A percentile compares a stretch with the other conserved stretches of the same genome.
These are phyloP conservation scores for Diaporthe helianthi DNA, from an alignment of 2,329 filamentous ascomycete genomes.

Conservation along the genomic window DNA sequence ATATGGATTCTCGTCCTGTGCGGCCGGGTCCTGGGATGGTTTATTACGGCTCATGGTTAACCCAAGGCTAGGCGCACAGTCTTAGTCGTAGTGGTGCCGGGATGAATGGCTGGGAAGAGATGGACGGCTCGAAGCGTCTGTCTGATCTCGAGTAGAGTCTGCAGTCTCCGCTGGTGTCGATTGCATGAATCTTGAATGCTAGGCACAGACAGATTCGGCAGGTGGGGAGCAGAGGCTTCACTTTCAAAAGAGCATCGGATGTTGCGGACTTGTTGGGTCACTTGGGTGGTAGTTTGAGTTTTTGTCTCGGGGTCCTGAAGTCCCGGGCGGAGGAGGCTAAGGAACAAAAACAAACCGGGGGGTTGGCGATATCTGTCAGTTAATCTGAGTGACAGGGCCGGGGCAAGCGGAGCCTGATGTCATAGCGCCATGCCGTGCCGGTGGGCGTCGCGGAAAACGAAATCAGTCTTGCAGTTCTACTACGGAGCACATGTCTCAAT, in stretches of 20 bases:
- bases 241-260: constrained; percentile 18
- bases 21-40: not conserved
- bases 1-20: constrained; percentile 29
- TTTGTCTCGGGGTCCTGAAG: constrained; percentile 9
- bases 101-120: not conserved
- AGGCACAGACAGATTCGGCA: not conserved
- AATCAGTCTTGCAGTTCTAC: too few species aligned
- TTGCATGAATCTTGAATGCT: not conserved
- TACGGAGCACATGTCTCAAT: constrained; percentile 15
- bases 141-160: constrained; percentile 4
- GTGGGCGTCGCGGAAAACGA: not conserved
- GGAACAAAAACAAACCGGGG: not conserved
- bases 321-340: not conserved
- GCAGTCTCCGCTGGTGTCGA: not conserved
- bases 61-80: not conserved
- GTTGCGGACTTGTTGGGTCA: not conserved
- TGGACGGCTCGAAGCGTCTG: constrained; percentile 7
- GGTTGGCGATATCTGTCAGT: constrained; percentile 5
- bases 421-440: constrained; percentile 1
- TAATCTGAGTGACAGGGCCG: not conserved
- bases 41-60: constrained; percentile 17
- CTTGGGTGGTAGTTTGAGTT: constrained; percentile 1
- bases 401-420: constrained; percentile 8
- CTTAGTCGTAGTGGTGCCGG: not conserved
- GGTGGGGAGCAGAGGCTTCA: not conserved